Evolutionary conservation across 208 protist species (phyloP), one percentile per base, ranked within the genome.

Genomic region (Spongospora subterranea): DNA sequence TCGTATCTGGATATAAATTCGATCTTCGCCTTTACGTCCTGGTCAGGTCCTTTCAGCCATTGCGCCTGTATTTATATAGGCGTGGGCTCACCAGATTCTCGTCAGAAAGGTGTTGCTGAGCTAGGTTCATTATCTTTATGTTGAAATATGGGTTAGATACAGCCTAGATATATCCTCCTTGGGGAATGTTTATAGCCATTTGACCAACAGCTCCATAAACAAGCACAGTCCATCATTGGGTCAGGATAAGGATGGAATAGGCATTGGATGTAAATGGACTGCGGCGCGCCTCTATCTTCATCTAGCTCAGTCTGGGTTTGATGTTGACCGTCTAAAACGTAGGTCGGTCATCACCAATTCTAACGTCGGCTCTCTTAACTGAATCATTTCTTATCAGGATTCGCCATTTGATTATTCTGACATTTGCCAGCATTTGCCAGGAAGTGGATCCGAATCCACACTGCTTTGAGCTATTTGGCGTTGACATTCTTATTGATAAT

Each of bases 1-100:
- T 94, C 0, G 46, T 94, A 38, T 88, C 88, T 66, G 93, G 93
- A 29, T 89, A 88, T 91, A 92, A 92, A 88, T 92, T 71, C 88
- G 90, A 92, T 45, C 65, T 92, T 17, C 35, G 90, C n/a, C 66
- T 92, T 11, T 92, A 92, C 45, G 90, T 77, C 20, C 35, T 92
- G 46, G 76, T 77, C 0, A 60, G 46, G 60, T 92, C 90, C 32
- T 92, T 90, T 41, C 39, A 88, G n/a, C 90, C 90, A 88, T n/a
- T 92, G 0, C 38, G 76, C 20, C 65, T 41, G 20, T 92, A 54
- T n/a, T 38, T 92, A 0, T 92, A 92, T 45, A 39, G 90, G 45
- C n/a, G 66, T 24, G 90, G 90, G 0, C 88, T 92, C 38, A 43
- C 40, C n/a, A 0, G 90, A 39, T 92, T 92, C 45, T 65, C 66